These are phyloP conservation scores for Nitzschia sp. DNA, from an alignment of 108 stramenopile genomes.

Conservation along the genomic window DNA sequence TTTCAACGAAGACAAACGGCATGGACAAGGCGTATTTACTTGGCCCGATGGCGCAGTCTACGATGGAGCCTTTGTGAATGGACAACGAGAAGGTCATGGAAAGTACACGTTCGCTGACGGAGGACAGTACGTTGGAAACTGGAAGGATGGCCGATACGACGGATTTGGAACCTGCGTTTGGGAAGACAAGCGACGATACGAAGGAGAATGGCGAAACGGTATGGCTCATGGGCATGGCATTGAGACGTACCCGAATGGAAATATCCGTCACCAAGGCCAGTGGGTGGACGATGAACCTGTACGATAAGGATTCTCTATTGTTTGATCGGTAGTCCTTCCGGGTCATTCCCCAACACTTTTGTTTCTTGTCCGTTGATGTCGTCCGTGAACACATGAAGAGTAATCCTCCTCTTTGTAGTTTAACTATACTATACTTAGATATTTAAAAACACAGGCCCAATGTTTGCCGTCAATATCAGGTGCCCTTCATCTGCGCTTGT, in stretches of 20 bases:
- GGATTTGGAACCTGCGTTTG: constrained; percentile 57
- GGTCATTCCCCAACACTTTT: too few species aligned
- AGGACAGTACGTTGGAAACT: constrained; percentile 55
- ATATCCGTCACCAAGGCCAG: constrained; percentile 54
- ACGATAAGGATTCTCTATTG: constrained; percentile 11
- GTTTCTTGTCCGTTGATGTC: too few species aligned
- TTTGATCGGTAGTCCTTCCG: too few species aligned
- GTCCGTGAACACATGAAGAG: too few species aligned
- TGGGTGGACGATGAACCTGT: constrained; percentile 63
- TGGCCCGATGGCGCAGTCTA: constrained; percentile 69
- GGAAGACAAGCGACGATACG: constrained; percentile 34
- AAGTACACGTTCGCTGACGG: constrained; percentile 56
- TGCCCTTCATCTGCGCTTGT: too few species aligned
- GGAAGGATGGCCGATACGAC: constrained; percentile 57
- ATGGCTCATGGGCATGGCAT: constrained; percentile 59
- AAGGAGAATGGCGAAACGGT: constrained; percentile 56
- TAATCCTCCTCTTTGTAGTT: too few species aligned
- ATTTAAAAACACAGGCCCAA: too few species aligned
- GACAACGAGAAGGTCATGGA: constrained; percentile 59
- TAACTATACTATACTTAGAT: too few species aligned
- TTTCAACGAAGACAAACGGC: constrained; percentile 66
- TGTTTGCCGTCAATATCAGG: too few species aligned
- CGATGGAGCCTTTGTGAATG: constrained; percentile 55
- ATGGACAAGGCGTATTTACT: constrained; percentile 70
- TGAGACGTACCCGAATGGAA: constrained; percentile 57